Evolutionary conservation across 192 early-diverging fungal species (phyloP).

Genomic region (Coemansia umbellata): DNA sequence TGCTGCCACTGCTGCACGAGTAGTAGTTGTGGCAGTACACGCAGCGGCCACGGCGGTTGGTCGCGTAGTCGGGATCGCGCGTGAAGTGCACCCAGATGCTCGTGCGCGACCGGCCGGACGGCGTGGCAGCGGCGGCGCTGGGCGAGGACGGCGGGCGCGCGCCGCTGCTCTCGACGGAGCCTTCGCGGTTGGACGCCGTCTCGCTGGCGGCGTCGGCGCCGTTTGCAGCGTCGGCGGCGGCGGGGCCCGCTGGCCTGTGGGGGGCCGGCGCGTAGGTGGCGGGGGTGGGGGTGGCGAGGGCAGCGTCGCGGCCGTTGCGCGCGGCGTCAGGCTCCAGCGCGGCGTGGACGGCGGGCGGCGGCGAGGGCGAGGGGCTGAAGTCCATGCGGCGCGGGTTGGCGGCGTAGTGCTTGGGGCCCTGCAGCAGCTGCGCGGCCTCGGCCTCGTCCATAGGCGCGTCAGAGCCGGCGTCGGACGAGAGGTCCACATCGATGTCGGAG

Average conservation of each 20-base stretch:
- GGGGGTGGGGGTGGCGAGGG: constrained; percentile 1
- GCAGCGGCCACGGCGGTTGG: constrained; percentile 51
- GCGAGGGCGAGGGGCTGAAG: constrained; percentile 49
- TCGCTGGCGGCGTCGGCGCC: constrained; percentile 35
- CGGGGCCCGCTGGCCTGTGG: neutral
- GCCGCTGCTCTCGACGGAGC: constrained; percentile 38
- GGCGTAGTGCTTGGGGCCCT: constrained; percentile 25
- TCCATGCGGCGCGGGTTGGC: constrained; percentile 42
- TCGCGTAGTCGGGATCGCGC: constrained; percentile 48
- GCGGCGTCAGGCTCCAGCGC: neutral
- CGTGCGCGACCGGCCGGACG: constrained; percentile 36
- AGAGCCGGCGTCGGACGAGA: constrained; percentile 42
- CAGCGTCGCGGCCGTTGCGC: constrained; percentile 4
- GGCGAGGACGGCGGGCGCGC: constrained; percentile 31
- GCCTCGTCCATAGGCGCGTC: constrained; percentile 34
- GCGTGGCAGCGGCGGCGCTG: constrained; percentile 13
- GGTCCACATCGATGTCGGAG: constrained; percentile 50
- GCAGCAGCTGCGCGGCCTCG: constrained; percentile 35
- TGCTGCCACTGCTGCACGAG: constrained; percentile 52
- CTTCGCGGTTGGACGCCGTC: constrained; percentile 29
- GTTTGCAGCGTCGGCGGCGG: constrained; percentile 13
- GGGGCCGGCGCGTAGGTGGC: constrained; percentile 2
- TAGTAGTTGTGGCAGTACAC: constrained; percentile 55
- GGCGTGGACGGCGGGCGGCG: constrained; percentile 9
- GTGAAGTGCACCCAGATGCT: constrained; percentile 53